Conservation (phyloP, 176 grass and related monocot genomes). For the Leersia perrieri region DNA sequence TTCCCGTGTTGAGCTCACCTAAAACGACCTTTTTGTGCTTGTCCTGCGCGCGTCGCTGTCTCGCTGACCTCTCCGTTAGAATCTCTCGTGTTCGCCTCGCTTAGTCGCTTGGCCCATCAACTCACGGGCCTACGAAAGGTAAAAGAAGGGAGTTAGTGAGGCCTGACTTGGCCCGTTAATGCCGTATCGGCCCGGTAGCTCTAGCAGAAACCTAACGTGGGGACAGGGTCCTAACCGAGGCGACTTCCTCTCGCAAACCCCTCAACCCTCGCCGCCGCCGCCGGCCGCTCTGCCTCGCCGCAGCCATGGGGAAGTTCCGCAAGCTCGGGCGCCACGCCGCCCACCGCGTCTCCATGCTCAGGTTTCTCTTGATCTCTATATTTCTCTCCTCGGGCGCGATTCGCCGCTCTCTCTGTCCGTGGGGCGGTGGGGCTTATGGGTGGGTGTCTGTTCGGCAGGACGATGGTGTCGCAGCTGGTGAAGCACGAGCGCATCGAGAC, state of each 20-base stretch:
- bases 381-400: not conserved
- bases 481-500: constrained; percentile 98
- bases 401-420: not conserved
- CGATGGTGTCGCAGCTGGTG: constrained; percentile 96
- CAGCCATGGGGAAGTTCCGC: constrained; percentile 63
- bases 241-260: not conserved
- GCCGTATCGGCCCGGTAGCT: not conserved
- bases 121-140: not conserved
- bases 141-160: not conserved
- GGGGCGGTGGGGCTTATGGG: not conserved
- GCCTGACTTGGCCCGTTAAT: not conserved
- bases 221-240: not conserved
- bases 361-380: constrained; percentile 10
- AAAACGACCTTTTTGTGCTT: not conserved
- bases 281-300: constrained; percentile 27
- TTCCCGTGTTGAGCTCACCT: not conserved
- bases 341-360: constrained; percentile 73
- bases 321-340: constrained; percentile 65
- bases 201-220: constrained; percentile 4
- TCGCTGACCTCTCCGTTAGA: not conserved
- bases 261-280: constrained; percentile 40
- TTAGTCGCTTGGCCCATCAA: not conserved
- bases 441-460: constrained; percentile 54
- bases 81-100: not conserved
- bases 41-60: not conserved